Base-by-base conservation (phyloP, 2,329 filamentous ascomycete species). In the Verticillium zaregamsianum region DNA sequence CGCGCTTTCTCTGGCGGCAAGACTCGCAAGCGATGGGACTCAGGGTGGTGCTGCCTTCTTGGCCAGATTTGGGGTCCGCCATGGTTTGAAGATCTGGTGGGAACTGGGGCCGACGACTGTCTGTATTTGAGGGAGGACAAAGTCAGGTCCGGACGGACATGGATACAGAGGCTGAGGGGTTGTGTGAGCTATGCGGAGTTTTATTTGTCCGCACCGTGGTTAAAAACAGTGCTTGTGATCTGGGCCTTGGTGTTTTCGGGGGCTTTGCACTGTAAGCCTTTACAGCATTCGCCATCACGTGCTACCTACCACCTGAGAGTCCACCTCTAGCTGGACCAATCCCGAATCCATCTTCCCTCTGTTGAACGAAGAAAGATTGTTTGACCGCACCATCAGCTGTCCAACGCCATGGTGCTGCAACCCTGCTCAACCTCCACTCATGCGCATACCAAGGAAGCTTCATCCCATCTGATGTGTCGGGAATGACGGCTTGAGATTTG, bases 21-120 rank as follows among this genome's bases (percentile, higher is more conserved):
- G 69, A 64, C 31, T 71, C 70, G 8, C 72, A 75, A 7, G 73
- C 73, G 55, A 73, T 74, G 4, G 72, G 70, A 40, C 72, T 72
- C 32, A 57, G 20, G 20, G 20, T 52, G 20, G 20, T 52, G 3
- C n/a, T 25, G 11, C 45, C 45, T 52, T 52, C 45, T 23, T 52
- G 45, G 45, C 45, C 12, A 9, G 45, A 52, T 23, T 12, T 52
- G 20, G 45, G 45, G 45, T 52, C 45, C 45, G 45, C 20, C 45
- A 52, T 52, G 45, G 20, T 52, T 52, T 23, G 45, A 52, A 23
- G 45, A 52, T 52, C 20, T 52, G 45, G 45, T 23, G 45, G 20
- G 20, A 52, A 25, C 45, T 7, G 4, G 23, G 8, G 45, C 20
- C n/a, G 45, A 23, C n/a, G 45, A 12, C 20, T 11, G 45, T 20